phyloP scores from a whole-genome alignment of 2,329 filamentous ascomycete species.

The Penicillium sp. region DNA sequence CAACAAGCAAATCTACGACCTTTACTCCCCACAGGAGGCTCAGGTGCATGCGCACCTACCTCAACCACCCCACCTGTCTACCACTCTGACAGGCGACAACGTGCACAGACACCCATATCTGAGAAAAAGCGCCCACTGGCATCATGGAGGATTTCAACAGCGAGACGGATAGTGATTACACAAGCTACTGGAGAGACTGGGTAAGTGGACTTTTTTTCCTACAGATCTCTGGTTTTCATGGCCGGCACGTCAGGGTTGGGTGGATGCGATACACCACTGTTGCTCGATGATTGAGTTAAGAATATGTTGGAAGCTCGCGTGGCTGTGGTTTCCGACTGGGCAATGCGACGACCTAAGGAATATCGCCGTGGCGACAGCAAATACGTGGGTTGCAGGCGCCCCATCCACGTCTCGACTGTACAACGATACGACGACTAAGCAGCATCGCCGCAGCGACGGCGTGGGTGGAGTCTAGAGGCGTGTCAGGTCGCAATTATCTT shows the following conservation, averaged over 20 bases:
- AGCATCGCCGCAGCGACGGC: background rate
- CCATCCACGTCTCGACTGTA: too few relatives aligned
- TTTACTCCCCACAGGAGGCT: slow-evolving; percentile 4
- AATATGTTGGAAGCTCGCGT: too few relatives aligned
- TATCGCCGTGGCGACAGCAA: too few relatives aligned
- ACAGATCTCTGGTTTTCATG: too few relatives aligned
- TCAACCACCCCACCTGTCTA: slow-evolving; percentile 21
- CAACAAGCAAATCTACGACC: background rate
- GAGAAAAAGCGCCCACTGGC: background rate
- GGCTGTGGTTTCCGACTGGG: too few relatives aligned
- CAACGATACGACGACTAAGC: too few relatives aligned
- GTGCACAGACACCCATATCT: background rate
- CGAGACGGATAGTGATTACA: slow-evolving; percentile 98
- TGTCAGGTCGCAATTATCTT: too few relatives aligned
- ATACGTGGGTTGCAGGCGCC: too few relatives aligned
- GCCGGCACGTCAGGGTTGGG: too few relatives aligned
- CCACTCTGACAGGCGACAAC: slow-evolving; percentile 12
- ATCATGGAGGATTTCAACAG: slow-evolving; percentile 95
- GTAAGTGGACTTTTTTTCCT: slow-evolving; percentile 58
- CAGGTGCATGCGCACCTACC: slow-evolving; percentile 18
- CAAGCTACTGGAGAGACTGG: slow-evolving; percentile 99
- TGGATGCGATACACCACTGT: too few relatives aligned
- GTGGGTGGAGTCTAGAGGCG: background rate
- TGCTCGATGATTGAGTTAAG: too few relatives aligned
- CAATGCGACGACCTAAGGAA: too few relatives aligned